Conservation (phyloP, 2,329 filamentous ascomycete genomes). For the Seiridium cupressi region DNA sequence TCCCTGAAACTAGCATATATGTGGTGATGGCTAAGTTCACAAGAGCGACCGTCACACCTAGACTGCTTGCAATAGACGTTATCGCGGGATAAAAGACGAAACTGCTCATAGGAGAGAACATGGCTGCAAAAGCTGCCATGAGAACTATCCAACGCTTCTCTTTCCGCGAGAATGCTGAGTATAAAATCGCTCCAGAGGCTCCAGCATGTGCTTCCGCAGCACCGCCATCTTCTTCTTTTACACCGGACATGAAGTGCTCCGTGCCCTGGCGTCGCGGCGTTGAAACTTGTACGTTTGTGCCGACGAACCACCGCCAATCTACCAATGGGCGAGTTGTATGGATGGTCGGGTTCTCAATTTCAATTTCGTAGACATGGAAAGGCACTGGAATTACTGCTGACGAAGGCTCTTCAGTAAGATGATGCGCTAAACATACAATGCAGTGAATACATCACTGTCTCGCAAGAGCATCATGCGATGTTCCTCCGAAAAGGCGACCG, state of each 20-base stretch:
- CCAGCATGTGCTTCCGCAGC: neutral
- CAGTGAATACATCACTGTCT: no score
- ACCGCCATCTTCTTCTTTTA: neutral
- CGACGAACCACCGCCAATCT: no score
- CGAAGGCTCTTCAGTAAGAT: no score
- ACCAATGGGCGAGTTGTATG: no score
- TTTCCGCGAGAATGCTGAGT: slow-evolving; percentile 12
- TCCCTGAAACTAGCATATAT: slow-evolving; percentile 14
- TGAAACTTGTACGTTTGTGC: no score
- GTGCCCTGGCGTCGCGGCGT: no score
- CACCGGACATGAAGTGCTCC: neutral
- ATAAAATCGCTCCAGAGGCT: neutral
- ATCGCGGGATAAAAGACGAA: slow-evolving; percentile 19
- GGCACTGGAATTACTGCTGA: no score
- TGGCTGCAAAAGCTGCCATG: slow-evolving; percentile 12
- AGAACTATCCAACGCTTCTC: slow-evolving; percentile 14
- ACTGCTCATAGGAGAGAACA: slow-evolving; percentile 15
- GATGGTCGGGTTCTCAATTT: no score
- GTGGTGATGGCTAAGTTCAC: slow-evolving; percentile 22
- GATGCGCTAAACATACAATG: no score
- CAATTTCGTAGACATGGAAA: no score
- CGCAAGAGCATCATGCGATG: no score
- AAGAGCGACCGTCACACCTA: slow-evolving; percentile 12
- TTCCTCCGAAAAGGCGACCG: no score
- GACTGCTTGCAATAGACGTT: slow-evolving; percentile 9